Conservation (phyloP, 2,329 filamentous ascomycete genomes). For the Pyricularia sp. region DNA sequence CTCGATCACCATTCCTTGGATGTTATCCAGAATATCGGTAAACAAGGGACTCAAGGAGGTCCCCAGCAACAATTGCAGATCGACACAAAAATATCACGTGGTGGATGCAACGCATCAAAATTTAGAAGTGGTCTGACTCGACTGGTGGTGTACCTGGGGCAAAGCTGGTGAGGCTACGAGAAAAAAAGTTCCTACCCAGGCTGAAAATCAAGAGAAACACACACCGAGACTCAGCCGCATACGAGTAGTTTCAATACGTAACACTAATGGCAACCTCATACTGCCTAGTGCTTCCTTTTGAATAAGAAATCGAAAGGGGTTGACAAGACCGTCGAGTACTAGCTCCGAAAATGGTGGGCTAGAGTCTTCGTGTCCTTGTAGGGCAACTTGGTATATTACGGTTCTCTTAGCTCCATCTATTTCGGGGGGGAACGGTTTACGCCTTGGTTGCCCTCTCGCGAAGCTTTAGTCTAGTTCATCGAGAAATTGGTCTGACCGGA, state of each 20-base stretch:
- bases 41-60: too few relatives aligned
- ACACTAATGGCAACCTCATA: background rate
- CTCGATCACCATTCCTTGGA: too few relatives aligned
- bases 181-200: background rate
- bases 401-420: background rate
- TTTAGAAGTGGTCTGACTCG: background rate
- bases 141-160: background rate
- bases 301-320: background rate
- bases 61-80: background rate
- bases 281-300: background rate
- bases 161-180: background rate
- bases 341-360: background rate
- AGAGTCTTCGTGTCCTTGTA: background rate
- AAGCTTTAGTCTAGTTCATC: background rate
- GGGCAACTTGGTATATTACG: background rate
- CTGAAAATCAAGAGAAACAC: background rate
- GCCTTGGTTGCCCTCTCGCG: background rate
- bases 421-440: background rate
- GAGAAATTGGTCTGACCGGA: background rate
- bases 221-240: background rate
- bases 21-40: too few relatives aligned
- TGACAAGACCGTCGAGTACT: background rate
- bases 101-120: background rate
- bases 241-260: background rate
- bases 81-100: background rate